Conservation (phyloP, 768 basidiomycete genomes). For the Psilocybe sp. region DNA sequence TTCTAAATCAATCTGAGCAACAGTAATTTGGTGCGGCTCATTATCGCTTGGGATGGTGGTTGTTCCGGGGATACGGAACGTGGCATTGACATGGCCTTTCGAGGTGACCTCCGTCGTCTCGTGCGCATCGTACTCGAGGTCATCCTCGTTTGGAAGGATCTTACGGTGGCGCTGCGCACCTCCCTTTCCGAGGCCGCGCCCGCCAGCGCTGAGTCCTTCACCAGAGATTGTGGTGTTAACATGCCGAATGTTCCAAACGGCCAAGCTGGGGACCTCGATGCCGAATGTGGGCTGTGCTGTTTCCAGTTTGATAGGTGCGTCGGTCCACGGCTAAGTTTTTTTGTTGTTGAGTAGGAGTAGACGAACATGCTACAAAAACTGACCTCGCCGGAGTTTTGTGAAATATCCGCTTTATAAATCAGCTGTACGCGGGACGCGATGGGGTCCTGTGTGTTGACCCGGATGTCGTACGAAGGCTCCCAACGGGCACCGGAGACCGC, state of each 20-base stretch:
- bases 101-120: conserved; percentile 15
- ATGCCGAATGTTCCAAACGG: conserved; percentile 8
- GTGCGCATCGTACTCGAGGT: not conserved
- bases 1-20: conserved; percentile 26
- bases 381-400: conserved; percentile 36
- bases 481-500: conserved; percentile 28
- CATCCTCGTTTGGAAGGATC: conserved; percentile 7
- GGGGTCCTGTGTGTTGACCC: conserved; percentile 30
- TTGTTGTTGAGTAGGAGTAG: not conserved
- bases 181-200: not conserved
- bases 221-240: not conserved
- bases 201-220: not conserved
- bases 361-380: not conserved
- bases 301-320: conserved; percentile 32
- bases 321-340: conserved; percentile 9
- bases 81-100: conserved; percentile 28
- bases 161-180: conserved; percentile 1
- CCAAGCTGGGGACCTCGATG: conserved; percentile 6
- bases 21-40: conserved; percentile 28
- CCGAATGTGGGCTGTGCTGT: conserved; percentile 24
- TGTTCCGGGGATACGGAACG: conserved; percentile 29
- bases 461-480: conserved; percentile 34
- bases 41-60: conserved; percentile 29
- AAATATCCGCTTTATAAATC: conserved; percentile 35
- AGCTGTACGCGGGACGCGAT: conserved; percentile 23